Evolutionary conservation across 73 alveolate species (phyloP).

Genomic region (Breviolum minutum): DNA sequence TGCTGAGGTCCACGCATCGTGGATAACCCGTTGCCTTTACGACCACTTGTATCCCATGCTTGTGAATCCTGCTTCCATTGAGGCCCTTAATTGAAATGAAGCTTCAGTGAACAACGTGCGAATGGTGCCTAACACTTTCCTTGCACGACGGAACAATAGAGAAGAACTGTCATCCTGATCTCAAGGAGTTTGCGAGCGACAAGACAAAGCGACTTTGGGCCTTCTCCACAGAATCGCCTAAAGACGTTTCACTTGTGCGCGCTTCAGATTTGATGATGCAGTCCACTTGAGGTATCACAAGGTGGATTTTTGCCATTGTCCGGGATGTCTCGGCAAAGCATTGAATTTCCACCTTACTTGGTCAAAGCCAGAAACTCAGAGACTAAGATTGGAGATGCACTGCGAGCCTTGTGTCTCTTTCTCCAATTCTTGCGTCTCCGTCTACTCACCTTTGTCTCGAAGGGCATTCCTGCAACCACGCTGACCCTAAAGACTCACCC

Average conservation of each 20-base stretch:
- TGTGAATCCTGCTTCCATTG: not conserved
- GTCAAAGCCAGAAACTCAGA: conserved; percentile 41
- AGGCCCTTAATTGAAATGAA: not conserved
- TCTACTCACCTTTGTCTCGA: too few species aligned
- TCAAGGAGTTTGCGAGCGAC: conserved; percentile 28
- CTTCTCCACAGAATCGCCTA: not conserved
- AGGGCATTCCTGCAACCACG: too few species aligned
- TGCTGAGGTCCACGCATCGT: conserved; percentile 45
- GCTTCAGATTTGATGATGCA: not conserved
- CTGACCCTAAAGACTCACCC: too few species aligned
- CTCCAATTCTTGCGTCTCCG: not conserved
- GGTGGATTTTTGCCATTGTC: conserved; percentile 80
- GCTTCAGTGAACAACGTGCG: too few species aligned
- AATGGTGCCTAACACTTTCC: too few species aligned
- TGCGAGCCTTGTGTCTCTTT: not conserved
- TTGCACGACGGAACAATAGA: too few species aligned
- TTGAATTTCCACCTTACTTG: conserved; percentile 75
- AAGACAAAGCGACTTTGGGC: conserved; percentile 65
- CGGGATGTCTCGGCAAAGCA: conserved; percentile 68
- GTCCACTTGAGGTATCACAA: conserved; percentile 55
- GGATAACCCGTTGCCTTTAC: conserved; percentile 87
- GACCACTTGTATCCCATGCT: conserved; percentile 74
- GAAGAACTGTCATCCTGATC: not conserved
- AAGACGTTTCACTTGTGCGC: not conserved
- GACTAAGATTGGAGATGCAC: too few species aligned